A percentile compares a stretch with the other conserved stretches of the same genome.
Evolutionary conservation across 2,329 filamentous ascomycete species (phyloP).

Genomic region (Emmonsiellopsis sp.): DNA sequence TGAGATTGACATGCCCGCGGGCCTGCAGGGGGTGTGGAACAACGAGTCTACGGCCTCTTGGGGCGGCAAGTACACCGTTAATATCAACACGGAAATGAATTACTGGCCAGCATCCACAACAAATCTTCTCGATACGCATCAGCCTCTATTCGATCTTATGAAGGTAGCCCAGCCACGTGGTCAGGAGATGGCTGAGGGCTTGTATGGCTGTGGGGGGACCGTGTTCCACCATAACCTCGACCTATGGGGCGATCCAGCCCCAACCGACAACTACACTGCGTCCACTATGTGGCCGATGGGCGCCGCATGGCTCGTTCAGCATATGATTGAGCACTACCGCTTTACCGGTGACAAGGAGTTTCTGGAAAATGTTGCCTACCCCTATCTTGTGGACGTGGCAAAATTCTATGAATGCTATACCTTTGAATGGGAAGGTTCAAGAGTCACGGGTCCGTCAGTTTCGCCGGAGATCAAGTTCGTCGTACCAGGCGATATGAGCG

Average conservation of each 20-base stretch:
- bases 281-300: conserved; percentile 31
- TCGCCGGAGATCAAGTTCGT: conserved; percentile 15
- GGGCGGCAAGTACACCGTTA: conserved; percentile 48
- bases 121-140: conserved; percentile 32
- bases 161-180: conserved; percentile 29
- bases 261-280: conserved; percentile 34
- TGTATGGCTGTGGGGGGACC: conserved; percentile 46
- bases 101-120: conserved; percentile 49
- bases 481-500: neutral
- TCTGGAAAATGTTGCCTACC: conserved; percentile 9
- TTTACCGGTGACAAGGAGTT: conserved; percentile 30
- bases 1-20: conserved; percentile 36
- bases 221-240: conserved; percentile 49
- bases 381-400: conserved; percentile 8
- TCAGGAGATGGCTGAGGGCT: conserved; percentile 39
- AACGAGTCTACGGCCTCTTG: conserved; percentile 38
- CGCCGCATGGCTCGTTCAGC: conserved; percentile 49
- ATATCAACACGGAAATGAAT: conserved; percentile 55
- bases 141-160: conserved; percentile 33
- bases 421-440: conserved; percentile 3
- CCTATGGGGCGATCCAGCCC: conserved; percentile 46
- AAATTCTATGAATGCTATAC: conserved; percentile 8
- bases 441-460: conserved; percentile 11
- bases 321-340: conserved; percentile 48
- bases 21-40: conserved; percentile 50